Base-by-base conservation (phyloP, 1,284 basidiomycete species). In the Cutaneotrichosporon cavernicola region DNA sequence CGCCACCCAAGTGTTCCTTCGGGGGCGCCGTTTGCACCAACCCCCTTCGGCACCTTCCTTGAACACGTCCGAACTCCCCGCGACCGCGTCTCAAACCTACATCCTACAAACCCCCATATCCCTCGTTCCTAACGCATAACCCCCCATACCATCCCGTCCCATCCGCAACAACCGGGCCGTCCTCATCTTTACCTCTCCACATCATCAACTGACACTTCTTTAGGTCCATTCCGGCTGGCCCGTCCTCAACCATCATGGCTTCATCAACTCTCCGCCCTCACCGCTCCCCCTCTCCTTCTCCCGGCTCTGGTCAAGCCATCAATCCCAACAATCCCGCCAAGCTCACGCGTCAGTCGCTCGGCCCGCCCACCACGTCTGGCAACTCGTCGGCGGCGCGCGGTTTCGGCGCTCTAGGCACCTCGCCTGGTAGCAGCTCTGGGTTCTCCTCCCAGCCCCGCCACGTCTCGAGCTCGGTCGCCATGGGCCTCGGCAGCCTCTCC, bases 211-310 rank as follows among this genome's bases (percentile, higher is more conserved):
- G 50, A 52, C 50, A 52, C 26, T 52, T 30, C 50, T 52, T 52
- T 31, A 52, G 50, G 50, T 31, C 50, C 50, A 52, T 52, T 26
- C 47, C 60, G 64, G 64, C 60, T 65, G 64, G 64, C 40, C 60
- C 60, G 56, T 40, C 36, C 14, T 14, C 31, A 61, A 72, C 31
- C 62, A 72, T 49, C 10, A 78, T 76, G 75, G 73, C 73, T 16
- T 77, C 77, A 31, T 73, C 74, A 26, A 80, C 76, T 13, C 74
- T 80, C 30, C 73, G 78, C 43, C 77, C 78, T n/a, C 76, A 77
- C 60, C 75, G 78, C 50, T 79, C 77, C 30, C 77, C 77, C 16
- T 80, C 78, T 18, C 78, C 78, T 3, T 73, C 75, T 14, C 76
- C 76, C 4, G 65, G 69, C 6, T 72, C 78, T 3, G 58, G 65